A percentile compares a stretch with the other conserved stretches of the same genome.
Conservation (phyloP, 2,329 filamentous ascomycete genomes). For the Lachnellula suecica region DNA sequence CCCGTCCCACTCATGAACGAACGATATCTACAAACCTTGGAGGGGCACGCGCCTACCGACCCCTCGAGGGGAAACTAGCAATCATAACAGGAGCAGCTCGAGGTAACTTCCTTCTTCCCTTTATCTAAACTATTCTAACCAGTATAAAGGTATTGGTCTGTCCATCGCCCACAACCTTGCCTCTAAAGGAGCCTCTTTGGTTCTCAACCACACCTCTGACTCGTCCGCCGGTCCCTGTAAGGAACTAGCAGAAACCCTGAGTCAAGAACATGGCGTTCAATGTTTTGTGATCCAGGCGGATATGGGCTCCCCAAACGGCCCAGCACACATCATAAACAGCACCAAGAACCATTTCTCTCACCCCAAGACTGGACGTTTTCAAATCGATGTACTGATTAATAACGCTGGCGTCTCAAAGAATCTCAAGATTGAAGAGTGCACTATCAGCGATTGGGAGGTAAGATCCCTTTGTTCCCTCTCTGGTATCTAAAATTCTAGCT, state of each 20-base stretch:
- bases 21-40: slow-evolving; percentile 15
- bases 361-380: slow-evolving; percentile 48
- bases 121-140: background rate
- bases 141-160: slow-evolving; percentile 65
- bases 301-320: slow-evolving; percentile 61
- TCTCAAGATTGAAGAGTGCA: slow-evolving; percentile 61
- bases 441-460: slow-evolving; percentile 66
- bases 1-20: slow-evolving; percentile 9
- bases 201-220: slow-evolving; percentile 67
- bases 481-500: too few species aligned
- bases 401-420: slow-evolving; percentile 76
- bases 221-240: slow-evolving; percentile 52
- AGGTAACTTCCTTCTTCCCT: slow-evolving; percentile 47
- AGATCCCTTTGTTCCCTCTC: too few species aligned
- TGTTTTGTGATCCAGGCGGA: slow-evolving; percentile 69
- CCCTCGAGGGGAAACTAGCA: slow-evolving; percentile 72
- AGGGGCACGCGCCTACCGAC: slow-evolving; percentile 20
- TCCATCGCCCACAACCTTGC: slow-evolving; percentile 68
- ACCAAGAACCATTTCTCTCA: slow-evolving; percentile 58
- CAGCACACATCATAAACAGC: slow-evolving; percentile 56
- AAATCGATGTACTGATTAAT: slow-evolving; percentile 83
- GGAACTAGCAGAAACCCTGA: slow-evolving; percentile 55
- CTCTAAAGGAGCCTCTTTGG: slow-evolving; percentile 60
- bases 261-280: slow-evolving; percentile 55
- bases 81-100: slow-evolving; percentile 79